A percentile compares a stretch with the other conserved stretches of the same genome.
Conservation (phyloP, 768 basidiomycete species). For the Pleurotus ostreatus region DNA sequence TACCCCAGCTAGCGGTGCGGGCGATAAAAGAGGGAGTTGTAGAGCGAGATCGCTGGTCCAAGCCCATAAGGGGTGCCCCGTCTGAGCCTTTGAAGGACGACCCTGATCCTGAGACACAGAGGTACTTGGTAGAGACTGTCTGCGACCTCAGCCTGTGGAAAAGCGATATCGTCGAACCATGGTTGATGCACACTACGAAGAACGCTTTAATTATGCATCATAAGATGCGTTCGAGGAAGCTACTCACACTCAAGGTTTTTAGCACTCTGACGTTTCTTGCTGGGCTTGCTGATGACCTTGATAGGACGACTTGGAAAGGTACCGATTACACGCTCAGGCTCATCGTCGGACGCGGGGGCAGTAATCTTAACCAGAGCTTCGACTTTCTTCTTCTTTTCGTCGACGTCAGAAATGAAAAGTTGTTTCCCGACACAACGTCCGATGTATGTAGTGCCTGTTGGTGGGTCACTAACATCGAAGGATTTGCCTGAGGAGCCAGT, state of each 20-base stretch:
- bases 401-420: constrained; percentile 91
- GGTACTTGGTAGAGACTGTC: constrained; percentile 93
- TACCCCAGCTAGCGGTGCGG: constrained; percentile 87
- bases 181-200: constrained; percentile 81
- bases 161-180: constrained; percentile 91
- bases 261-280: constrained; percentile 92
- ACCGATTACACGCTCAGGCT: constrained; percentile 81
- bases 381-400: constrained; percentile 94
- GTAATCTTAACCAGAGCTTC: constrained; percentile 89
- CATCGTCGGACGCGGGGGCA: constrained; percentile 74
- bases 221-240: constrained; percentile 11
- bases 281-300: constrained; percentile 97
- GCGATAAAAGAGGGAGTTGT: constrained; percentile 85
- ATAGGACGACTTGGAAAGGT: constrained; percentile 92
- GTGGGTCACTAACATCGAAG: constrained; percentile 77
- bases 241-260: constrained; percentile 89
- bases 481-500: constrained; percentile 79
- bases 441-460: constrained; percentile 81
- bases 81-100: constrained; percentile 93
- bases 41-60: constrained; percentile 66
- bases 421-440: constrained; percentile 94
- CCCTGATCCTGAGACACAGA: constrained; percentile 91
- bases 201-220: constrained; percentile 7
- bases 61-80: constrained; percentile 79
- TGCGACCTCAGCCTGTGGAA: constrained; percentile 96